Base-by-base conservation (phyloP, 2,329 filamentous ascomycete genomes). In the Talaromyces sp. region DNA sequence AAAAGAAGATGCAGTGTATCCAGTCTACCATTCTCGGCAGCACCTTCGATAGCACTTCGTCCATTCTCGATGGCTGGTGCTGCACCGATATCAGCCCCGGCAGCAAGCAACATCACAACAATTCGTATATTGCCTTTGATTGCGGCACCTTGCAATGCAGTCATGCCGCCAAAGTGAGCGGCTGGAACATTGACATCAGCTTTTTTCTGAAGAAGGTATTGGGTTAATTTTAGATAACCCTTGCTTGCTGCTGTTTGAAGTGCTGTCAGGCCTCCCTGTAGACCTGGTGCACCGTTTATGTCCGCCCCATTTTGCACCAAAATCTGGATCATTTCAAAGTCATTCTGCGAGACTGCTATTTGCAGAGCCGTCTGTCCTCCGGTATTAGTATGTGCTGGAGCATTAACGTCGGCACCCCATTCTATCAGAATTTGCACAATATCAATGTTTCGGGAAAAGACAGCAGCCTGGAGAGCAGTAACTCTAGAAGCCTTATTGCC, bases 51-150 rank as follows among this genome's bases (percentile, higher is more conserved):
- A n/a, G 73, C 69, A 32, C 65, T 72, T 54, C 65, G 61, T 22
- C 72, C 73, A 22, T 63, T 17, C 4, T 60, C 33, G 17, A 62
- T 51, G 13, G 67, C 42, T 47, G 60, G 61, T 19, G 61, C 36
- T 53, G 54, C 57, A 58, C 64, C 55, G 5, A 63, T 28, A 25
- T 65, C 27, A 22, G 58, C 63, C 7, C 63, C 61, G 15, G 52
- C 17, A 49, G 72, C 67, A 8, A 78, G 65, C 1, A 79, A 65
- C 55, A 67, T 70, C 25, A 72, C 64, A 17, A 77, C 72, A 17
- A 75, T 65, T 8, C 71, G 71, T 1, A 72, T 62, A 42, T 77
- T 69, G 11, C 75, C 75, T 17, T 65, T 67, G 55, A 70, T 66
- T 4, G 75, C 72, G 10, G 76, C 74, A n/a, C 57, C 65, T 58